Conservation (phyloP, 257 asterid species). For the Nicotiana paniculata region DNA sequence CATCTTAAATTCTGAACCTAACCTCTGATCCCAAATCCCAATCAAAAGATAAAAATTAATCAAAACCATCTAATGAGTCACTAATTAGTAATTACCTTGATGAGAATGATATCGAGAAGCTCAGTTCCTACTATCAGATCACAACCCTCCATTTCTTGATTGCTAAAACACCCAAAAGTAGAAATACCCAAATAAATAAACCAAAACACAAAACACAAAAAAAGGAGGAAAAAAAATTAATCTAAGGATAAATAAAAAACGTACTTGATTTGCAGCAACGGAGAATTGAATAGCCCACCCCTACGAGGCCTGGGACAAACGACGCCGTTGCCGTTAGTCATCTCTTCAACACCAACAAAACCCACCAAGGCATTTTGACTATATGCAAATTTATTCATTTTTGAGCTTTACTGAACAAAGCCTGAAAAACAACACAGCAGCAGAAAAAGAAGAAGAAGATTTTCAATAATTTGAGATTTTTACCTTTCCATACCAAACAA, state of each 20-base stretch:
- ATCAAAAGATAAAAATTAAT: neutral
- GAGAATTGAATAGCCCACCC: slow-evolving; percentile 5
- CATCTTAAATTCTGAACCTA: neutral
- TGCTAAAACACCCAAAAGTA: slow-evolving; percentile 4
- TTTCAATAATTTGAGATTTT: neutral
- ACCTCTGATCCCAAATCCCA: neutral
- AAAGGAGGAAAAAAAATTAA: neutral
- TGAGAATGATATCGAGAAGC: slow-evolving; percentile 44
- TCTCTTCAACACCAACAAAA: neutral
- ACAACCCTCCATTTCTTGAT: slow-evolving; percentile 28
- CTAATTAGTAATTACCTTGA: slow-evolving; percentile 29
- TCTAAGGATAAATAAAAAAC: neutral
- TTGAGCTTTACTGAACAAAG: neutral
- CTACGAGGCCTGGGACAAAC: slow-evolving; percentile 50
- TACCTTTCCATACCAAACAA: neutral
- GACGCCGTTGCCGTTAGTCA: slow-evolving; percentile 15
- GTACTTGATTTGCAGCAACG: slow-evolving; percentile 24
- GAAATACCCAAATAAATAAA: neutral
- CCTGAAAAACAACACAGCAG: neutral
- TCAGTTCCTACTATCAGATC: slow-evolving; percentile 42
- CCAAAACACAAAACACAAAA: neutral
- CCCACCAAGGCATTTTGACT: neutral
- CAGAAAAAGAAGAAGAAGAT: neutral
- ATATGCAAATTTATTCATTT: neutral
- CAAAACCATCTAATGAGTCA: neutral